Conservation (phyloP, 2,329 filamentous ascomycete genomes). For the Diplodia sapinea region DNA sequence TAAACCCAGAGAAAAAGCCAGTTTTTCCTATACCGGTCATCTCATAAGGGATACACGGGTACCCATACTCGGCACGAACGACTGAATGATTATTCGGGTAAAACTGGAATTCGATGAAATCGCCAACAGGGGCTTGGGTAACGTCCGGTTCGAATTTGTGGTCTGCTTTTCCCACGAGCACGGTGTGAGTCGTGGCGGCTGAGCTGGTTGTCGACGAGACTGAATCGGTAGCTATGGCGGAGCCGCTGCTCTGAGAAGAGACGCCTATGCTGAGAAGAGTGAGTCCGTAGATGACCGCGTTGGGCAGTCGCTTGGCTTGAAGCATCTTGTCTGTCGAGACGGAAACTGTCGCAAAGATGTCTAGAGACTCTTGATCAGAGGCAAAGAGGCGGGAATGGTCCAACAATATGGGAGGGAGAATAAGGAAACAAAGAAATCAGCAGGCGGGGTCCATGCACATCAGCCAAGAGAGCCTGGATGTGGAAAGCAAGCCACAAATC, state of each 20-base stretch:
- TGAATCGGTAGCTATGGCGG: background rate
- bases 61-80: constrained; percentile 47
- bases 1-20: constrained; percentile 44
- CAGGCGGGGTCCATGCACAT: background rate
- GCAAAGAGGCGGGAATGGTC: constrained; percentile 3
- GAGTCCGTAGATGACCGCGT: constrained; percentile 9
- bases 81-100: constrained; percentile 53
- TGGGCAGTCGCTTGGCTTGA: constrained; percentile 13
- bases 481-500: constrained; percentile 19
- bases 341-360: constrained; percentile 7
- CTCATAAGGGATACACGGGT: constrained; percentile 51
- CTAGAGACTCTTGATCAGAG: constrained; percentile 1
- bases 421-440: constrained; percentile 23
- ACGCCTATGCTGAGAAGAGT: constrained; percentile 5
- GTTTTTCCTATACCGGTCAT: constrained; percentile 37
- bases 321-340: background rate
- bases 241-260: constrained; percentile 14
- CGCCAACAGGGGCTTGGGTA: constrained; percentile 37
- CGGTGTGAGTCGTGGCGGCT: constrained; percentile 15
- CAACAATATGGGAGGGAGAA: constrained; percentile 12
- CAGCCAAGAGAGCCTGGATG: constrained; percentile 19
- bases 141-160: constrained; percentile 31
- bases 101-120: constrained; percentile 48
- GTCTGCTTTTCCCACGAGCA: constrained; percentile 29
- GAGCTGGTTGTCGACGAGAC: constrained; percentile 20